Evolutionary conservation across 768 basidiomycete species (phyloP), one percentile per base, ranked within the genome.

Genomic region (Pleurotus djamor): DNA sequence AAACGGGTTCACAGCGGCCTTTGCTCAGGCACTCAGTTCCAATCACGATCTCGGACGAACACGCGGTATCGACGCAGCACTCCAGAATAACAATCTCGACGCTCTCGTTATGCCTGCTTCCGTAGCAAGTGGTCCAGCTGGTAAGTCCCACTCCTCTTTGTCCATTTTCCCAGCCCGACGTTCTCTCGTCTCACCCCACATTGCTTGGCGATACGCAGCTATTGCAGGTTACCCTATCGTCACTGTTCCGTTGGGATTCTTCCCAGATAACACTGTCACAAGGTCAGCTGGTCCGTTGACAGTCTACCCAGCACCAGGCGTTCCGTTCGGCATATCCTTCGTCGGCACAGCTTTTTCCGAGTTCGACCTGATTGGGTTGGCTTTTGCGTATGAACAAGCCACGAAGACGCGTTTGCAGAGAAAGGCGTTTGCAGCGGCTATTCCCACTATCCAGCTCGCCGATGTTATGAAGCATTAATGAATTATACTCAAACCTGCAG

Each of bases 321-420:
- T 82, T 43, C 86, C 86, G 0, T 83, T 87, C 48, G 87, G 87
- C 1, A 66, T 88, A 6, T 80, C 84, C 4, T 88, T 88, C 71
- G 64, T 86, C 9, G 84, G 85, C 0, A 83, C 85, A 0, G 82
- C 82, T 12, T 88, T 83, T 66, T 82, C 81, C 45, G 87, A 87
- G 58, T 82, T 79, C 63, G 68, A 77, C 17, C 73, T 88, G 45
- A 77, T 89, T 58, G 74, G 80, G 0, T 78, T 83, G 60, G 88
- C 78, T 3, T 88, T 79, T 69, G 86, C 86, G 1, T 88, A 85
- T 61, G 87, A 89, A 68, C 86, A 88, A 66, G 78, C 75, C 59
- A 88, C 87, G 5, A 74, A 82, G 58, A 81, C 79, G 1, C 68
- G 86, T 14, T 66, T 85, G 52, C 68, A 70, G 50, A 73, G 81